Evolutionary conservation across 176 grass and related monocot species (phyloP), one percentile per base, ranked within the genome.

Genomic region (Guadua angustifolia): DNA sequence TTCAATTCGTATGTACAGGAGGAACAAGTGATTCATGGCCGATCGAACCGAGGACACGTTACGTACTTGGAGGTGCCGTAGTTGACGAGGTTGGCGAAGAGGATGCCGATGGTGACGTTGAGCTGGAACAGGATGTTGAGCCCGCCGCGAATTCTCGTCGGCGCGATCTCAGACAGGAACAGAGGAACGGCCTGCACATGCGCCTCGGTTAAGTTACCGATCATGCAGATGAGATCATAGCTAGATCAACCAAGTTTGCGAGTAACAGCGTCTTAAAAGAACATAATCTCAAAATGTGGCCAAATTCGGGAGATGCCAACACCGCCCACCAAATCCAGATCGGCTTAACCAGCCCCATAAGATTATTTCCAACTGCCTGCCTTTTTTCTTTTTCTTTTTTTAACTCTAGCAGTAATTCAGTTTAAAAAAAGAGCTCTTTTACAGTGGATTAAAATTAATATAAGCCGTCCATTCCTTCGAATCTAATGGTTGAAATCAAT

Each of bases 41-140:
- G 1, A 24, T 4, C 7, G 50, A 74, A 39, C 6, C 35, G 19
- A 51, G 16, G 2, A 5, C 1, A 13, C 32, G 24, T 84, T 0
- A 13, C 32, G 24, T 84, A 91, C 94, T 83, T 97, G 81, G 11
- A 1, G 1, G 94, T 94, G 82, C 92, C 92, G 29, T 88, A 94
- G 86, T 97, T 97, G 50, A 97, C 73, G 29, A 97, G 92, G 86
- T 33, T 91, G 33, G 94, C 94, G 66, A 97, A 94, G 50, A 97
- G 92, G 79, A 97, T 97, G 80, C 92, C 94, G 68, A 97, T 94
- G 68, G 94, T 97, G 73, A 97, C 73, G 65, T 97, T 94, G 38
- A 97, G 90, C 94, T 97, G 94, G 86, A 97, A 97, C 86, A 97
- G 66, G 88, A 97, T 97, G 88, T 94, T 97, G 9, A 97, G 94